Percentiles rank a stretch among this genome's conserved stretches.
Evolutionary conservation across 1,139 yeast species (phyloP).

Genomic region (Yamadazyma sp.): DNA sequence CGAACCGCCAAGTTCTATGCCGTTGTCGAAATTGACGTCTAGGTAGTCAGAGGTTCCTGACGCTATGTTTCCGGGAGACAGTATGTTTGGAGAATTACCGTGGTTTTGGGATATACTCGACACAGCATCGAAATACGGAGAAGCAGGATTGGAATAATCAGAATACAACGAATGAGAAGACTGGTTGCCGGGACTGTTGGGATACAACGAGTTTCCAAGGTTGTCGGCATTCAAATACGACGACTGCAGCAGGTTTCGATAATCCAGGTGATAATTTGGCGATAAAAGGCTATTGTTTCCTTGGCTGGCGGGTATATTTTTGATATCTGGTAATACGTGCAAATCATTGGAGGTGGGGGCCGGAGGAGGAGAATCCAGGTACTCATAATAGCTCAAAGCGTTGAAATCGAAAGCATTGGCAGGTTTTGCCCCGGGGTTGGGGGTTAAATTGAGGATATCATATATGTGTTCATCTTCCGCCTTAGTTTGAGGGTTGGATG

Average conservation of each 20-base stretch:
- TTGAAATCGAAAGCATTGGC: not conserved
- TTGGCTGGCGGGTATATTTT: not conserved
- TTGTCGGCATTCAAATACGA: constrained; percentile 6
- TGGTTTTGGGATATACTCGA: constrained; percentile 18
- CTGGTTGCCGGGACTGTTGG: constrained; percentile 95
- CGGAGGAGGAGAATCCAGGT: constrained; percentile 15
- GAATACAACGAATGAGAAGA: constrained; percentile 66
- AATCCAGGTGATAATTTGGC: constrained; percentile 9
- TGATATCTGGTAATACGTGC: constrained; percentile 12
- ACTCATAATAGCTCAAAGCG: not conserved
- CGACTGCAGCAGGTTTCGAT: not conserved
- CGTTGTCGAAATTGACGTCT: constrained; percentile 28
- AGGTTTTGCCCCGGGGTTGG: constrained; percentile 11
- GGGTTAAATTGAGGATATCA: constrained; percentile 24
- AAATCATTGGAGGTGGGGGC: constrained; percentile 17
- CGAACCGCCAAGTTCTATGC: constrained; percentile 43
- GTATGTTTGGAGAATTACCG: constrained; percentile 8
- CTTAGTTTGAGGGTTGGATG: constrained; percentile 10
- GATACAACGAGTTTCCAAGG: constrained; percentile 69
- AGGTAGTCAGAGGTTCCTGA: constrained; percentile 11
- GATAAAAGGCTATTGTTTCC: constrained; percentile 12
- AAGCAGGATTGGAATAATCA: constrained; percentile 39
- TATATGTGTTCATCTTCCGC: constrained; percentile 24
- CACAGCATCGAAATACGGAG: constrained; percentile 41
- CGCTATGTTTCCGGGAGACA: constrained; percentile 3